These are phyloP conservation scores for Melampsora larici-populina DNA, from an alignment of 1,284 basidiomycete species.

Conservation along the genomic window DNA sequence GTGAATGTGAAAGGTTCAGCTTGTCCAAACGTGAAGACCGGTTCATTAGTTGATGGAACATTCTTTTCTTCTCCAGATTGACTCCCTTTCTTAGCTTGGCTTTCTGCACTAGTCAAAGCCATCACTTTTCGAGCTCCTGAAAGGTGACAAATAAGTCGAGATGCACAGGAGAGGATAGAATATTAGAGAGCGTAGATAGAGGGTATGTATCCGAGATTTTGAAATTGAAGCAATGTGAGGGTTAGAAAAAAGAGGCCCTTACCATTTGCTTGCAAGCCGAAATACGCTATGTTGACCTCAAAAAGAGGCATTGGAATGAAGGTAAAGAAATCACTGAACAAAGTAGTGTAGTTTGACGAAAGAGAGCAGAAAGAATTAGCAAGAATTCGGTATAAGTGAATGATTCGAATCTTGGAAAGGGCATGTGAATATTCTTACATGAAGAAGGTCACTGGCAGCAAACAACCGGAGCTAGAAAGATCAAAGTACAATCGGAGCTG, in stretches of 20 bases:
- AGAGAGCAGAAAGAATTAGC: too few species aligned
- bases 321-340: conserved; percentile 20
- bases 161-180: neutral
- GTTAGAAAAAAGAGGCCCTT: neutral
- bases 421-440: too few species aligned
- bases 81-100: neutral
- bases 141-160: conserved; percentile 2
- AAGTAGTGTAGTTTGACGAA: too few species aligned
- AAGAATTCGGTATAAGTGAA: too few species aligned
- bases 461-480: too few species aligned
- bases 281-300: conserved; percentile 40
- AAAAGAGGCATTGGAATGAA: conserved; percentile 26
- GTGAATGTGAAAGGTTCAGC: conserved; percentile 7
- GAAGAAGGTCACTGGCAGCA: too few species aligned
- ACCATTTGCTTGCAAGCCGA: conserved; percentile 26
- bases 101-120: neutral
- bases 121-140: conserved; percentile 10
- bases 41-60: neutral
- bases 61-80: neutral
- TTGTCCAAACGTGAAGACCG: conserved; percentile 4
- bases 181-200: neutral
- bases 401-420: too few species aligned
- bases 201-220: neutral
- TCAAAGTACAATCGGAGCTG: too few species aligned
- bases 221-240: neutral